phyloP scores from a whole-genome alignment of 176 grass and related monocot genomes.

The Panicum miliaceum region DNA sequence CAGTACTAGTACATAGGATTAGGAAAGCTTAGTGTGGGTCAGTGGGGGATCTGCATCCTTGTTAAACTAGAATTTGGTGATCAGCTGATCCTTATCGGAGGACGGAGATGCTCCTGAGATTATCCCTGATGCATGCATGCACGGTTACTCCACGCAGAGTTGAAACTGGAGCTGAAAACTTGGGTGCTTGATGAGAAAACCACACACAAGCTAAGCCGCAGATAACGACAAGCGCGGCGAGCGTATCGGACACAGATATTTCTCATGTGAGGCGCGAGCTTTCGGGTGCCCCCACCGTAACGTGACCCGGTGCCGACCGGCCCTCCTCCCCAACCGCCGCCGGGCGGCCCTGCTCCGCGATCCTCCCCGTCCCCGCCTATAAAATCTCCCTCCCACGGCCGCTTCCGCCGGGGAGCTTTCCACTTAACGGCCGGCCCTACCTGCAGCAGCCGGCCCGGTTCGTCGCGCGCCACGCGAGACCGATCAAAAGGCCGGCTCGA shows the following conservation, averaged over 20 bases:
- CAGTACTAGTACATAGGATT: no score
- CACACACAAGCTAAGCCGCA: no score
- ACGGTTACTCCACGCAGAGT: constrained; percentile 7
- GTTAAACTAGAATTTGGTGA: constrained; percentile 5
- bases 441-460: background rate
- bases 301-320: constrained; percentile 34
- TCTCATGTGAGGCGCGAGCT: constrained; percentile 27
- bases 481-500: no score
- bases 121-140: background rate
- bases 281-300: background rate
- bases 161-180: background rate
- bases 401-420: constrained; percentile 6
- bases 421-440: constrained; percentile 4
- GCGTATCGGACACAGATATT: constrained; percentile 42
- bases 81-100: background rate
- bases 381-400: constrained; percentile 12
- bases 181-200: background rate
- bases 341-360: background rate
- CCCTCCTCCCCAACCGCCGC: constrained; percentile 28
- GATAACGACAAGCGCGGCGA: background rate
- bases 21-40: no score
- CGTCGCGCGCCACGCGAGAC: background rate
- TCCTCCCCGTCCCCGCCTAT: constrained; percentile 2
- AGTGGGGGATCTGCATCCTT: background rate
- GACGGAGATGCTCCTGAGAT: background rate